phyloP scores from a whole-genome alignment of 441 rosid genomes.

The Syzygium malaccense region DNA sequence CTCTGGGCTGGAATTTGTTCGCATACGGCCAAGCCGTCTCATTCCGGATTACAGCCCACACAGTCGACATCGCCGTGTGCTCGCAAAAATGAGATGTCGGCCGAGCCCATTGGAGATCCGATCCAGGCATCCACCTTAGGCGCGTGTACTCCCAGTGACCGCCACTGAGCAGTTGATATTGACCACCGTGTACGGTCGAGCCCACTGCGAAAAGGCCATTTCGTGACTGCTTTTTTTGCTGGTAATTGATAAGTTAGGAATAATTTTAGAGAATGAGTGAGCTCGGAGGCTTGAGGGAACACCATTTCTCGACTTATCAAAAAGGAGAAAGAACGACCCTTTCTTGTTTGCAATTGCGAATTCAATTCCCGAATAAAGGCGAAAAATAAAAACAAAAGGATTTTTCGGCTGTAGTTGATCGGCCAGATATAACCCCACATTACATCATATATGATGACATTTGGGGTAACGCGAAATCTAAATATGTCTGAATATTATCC shows the following conservation, averaged over 20 bases:
- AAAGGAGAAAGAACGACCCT: background rate
- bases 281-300: background rate
- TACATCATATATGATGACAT: background rate
- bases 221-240: background rate
- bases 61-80: background rate
- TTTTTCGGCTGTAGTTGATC: background rate
- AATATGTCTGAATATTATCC: background rate
- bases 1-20: background rate
- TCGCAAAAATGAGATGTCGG: accelerated
- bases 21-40: background rate
- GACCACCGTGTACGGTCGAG: background rate
- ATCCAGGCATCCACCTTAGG: background rate
- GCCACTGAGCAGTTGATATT: background rate
- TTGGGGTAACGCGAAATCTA: background rate
- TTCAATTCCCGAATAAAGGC: background rate
- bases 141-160: background rate
- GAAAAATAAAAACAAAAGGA: background rate
- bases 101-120: background rate
- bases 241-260: background rate
- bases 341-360: background rate
- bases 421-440: accelerated
- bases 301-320: background rate
- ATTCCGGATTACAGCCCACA: background rate
- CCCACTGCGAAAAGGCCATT: background rate
- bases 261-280: background rate